Percentiles rank a stretch among this genome's conserved stretches.
Evolutionary conservation across 2,329 filamentous ascomycete species (phyloP).

Genomic region (Epicoccum sorghinum): DNA sequence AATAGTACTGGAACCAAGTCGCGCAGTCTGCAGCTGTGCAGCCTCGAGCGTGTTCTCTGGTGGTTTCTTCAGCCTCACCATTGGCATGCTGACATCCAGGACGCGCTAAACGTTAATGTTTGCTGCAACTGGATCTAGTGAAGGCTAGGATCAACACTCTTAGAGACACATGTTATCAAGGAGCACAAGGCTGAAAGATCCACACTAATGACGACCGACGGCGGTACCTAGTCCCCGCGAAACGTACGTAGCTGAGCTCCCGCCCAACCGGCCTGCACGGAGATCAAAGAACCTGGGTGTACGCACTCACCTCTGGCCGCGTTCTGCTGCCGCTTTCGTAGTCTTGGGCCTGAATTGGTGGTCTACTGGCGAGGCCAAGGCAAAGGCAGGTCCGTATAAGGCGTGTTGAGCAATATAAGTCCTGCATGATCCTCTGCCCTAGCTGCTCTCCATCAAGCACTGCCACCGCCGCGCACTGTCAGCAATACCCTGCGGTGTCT

Average conservation of each 20-base stretch:
- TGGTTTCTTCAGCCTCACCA: background rate
- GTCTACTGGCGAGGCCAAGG: slow-evolving; percentile 4
- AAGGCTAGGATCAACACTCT: background rate
- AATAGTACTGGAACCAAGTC: background rate
- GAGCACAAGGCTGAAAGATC: slow-evolving; percentile 12
- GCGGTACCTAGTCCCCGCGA: slow-evolving; percentile 2
- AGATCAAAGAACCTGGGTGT: too few species aligned
- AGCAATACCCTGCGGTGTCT: slow-evolving; percentile 32
- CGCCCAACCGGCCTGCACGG: too few species aligned
- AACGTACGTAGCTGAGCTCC: background rate
- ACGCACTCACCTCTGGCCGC: background rate
- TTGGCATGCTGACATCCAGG: background rate
- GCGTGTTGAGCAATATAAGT: slow-evolving; percentile 15
- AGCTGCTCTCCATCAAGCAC: slow-evolving; percentile 24
- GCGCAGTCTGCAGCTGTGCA: background rate
- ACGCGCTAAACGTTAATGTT: background rate
- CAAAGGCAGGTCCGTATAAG: background rate
- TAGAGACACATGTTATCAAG: background rate
- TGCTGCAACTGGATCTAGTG: background rate
- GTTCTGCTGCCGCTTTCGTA: background rate
- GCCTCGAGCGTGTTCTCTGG: background rate
- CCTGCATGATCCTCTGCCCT: slow-evolving; percentile 13
- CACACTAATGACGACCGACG: slow-evolving; percentile 1
- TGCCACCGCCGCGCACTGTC: slow-evolving; percentile 40
- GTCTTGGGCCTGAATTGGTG: background rate